Evolutionary conservation across 495 filamentous ascomycete species (phyloP).

Genomic region (Polyplosphaeria fusca): DNA sequence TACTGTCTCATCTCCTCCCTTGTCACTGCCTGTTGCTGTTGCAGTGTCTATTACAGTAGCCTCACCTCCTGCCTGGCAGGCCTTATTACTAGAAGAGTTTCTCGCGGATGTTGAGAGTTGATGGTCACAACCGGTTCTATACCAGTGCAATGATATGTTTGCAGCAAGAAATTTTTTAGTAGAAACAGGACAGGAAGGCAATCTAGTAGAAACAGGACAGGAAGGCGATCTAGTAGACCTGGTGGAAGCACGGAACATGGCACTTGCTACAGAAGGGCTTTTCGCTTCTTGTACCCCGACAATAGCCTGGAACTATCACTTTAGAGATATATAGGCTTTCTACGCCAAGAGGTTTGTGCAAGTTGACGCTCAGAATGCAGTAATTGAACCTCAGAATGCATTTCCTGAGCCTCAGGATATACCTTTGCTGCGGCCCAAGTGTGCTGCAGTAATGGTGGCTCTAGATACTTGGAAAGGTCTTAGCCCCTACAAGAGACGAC

Average conservation of each 20-base stretch:
- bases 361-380: neutral
- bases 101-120: neutral
- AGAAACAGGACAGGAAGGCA: conserved; percentile 1
- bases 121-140: neutral
- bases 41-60: neutral
- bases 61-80: neutral
- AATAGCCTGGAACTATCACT: too few relatives aligned
- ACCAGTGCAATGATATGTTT: neutral
- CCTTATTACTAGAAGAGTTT: neutral
- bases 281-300: too few relatives aligned
- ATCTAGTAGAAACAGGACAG: too few relatives aligned
- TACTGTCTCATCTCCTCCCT: neutral
- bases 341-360: neutral
- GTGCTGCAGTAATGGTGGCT: neutral
- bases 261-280: too few relatives aligned
- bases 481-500: neutral
- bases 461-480: neutral
- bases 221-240: neutral
- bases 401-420: neutral
- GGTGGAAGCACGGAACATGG: neutral
- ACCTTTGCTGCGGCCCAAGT: neutral
- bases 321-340: too few relatives aligned
- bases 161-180: neutral
- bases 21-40: neutral
- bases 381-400: too few relatives aligned